Evolutionary conservation across 179 eudicot genomes (phyloP).

Genomic region (Silene coronaria): DNA sequence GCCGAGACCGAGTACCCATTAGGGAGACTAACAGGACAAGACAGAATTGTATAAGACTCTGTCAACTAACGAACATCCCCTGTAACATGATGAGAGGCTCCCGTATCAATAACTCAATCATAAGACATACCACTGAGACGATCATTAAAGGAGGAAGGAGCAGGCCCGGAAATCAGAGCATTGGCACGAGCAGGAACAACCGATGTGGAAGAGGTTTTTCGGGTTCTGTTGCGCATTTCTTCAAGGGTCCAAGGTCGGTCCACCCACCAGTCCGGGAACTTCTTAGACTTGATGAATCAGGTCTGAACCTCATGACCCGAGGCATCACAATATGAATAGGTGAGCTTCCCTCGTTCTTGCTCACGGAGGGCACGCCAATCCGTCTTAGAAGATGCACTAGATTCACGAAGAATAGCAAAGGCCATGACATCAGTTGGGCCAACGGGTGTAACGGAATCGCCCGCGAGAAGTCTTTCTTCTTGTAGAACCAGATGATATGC

Average conservation of each 20-base stretch:
- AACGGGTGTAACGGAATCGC: not conserved
- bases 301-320: not conserved
- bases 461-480: not conserved
- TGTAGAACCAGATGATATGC: not conserved
- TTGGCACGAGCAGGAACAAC: not conserved
- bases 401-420: not conserved
- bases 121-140: not conserved
- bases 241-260: not conserved
- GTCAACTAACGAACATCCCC: not conserved
- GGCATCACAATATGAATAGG: no score
- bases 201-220: no score
- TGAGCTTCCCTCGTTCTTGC: no score
- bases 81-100: not conserved
- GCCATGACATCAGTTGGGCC: not conserved
- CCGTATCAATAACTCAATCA: not conserved
- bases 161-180: not conserved
- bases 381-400: not conserved
- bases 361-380: no score
- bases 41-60: not conserved
- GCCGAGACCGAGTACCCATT: not conserved
- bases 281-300: not conserved
- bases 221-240: no score
- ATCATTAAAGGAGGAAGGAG: not conserved
- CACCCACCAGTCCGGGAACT: no score
- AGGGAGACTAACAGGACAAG: not conserved